Evolutionary conservation across 768 basidiomycete genomes (phyloP), one percentile per base, ranked within the genome.

Genomic region (Podaxis sp.): DNA sequence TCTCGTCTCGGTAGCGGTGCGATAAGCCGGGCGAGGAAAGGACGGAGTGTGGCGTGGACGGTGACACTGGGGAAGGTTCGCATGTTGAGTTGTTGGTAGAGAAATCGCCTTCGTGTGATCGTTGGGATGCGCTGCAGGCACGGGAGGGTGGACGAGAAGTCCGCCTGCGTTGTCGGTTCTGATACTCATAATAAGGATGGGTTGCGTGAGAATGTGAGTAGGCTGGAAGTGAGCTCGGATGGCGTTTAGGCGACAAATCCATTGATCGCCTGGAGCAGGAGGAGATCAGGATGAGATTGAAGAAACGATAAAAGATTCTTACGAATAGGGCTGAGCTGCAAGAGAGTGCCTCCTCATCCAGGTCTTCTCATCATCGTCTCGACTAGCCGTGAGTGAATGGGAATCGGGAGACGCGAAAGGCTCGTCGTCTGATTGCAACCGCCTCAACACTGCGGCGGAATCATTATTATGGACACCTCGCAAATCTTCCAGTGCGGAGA

Each of bases 401-500:
- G 62, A 51, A 64, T 74, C 52, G 62, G 56, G 40, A 36, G 55
- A 40, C 22, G 33, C 11, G 13, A 38, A 2, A 20, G 61, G 44
- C 17, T 81, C 78, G 56, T 87, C 87, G 22, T 87, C 84, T 65
- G 81, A 78, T 60, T 78, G 81, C n/a, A 91, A 73, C 28, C 90
- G 80, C 58, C 85, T 77, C 52, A 91, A 73, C 6, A 91, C 89
- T 5, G 87, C 84, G 4, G 86, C 84, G 0, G 88, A 85, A 69
- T 90, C 87, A 40, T 77, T 79, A 62, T 64, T 77, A 72, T 67
- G 75, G 22, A 82, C 73, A 2, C 85, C 84, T 8, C 86, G 79
- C 54, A 87, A 70, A 63, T 85, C 84, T 70, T 90, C 89, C 67
- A 92, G 74, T 0, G 87, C 84, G 6, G 88, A 86, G 60, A 90